Evolutionary conservation across 192 early-diverging fungal genomes (phyloP).

Genomic region (Oehlia diaphana): DNA sequence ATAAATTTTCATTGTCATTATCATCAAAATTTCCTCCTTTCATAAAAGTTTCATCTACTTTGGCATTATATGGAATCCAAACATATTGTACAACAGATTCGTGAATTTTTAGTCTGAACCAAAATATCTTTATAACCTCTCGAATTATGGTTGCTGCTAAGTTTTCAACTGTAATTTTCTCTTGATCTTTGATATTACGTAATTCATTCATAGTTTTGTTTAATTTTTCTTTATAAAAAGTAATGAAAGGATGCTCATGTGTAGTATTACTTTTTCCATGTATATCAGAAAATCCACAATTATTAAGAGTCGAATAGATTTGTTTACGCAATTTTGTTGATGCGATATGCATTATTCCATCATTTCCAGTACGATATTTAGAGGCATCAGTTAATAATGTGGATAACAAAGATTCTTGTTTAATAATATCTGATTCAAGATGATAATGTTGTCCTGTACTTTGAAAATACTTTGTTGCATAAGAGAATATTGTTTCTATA

Average conservation of each 20-base stretch:
- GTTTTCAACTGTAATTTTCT: background rate
- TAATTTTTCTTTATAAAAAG: background rate
- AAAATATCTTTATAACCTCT: constrained; percentile 1
- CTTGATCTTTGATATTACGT: background rate
- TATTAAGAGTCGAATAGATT: background rate
- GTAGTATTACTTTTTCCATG: too few species aligned
- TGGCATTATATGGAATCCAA: background rate
- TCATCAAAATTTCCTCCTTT: too few species aligned
- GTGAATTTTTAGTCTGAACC: background rate
- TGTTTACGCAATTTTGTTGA: background rate
- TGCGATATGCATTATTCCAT: background rate
- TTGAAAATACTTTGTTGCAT: background rate
- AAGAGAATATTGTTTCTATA: background rate
- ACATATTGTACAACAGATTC: background rate
- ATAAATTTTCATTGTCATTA: too few species aligned
- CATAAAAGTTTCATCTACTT: too few species aligned
- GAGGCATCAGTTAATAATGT: background rate
- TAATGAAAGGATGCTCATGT: background rate
- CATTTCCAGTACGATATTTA: background rate
- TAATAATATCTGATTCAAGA: background rate
- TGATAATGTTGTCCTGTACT: background rate
- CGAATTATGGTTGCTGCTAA: background rate
- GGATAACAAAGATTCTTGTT: too few species aligned
- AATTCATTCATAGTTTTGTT: background rate
- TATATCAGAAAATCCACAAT: background rate